These are phyloP conservation scores for Kalmusia sp. DNA, from an alignment of 2,329 filamentous ascomycete species.

Conservation along the genomic window DNA sequence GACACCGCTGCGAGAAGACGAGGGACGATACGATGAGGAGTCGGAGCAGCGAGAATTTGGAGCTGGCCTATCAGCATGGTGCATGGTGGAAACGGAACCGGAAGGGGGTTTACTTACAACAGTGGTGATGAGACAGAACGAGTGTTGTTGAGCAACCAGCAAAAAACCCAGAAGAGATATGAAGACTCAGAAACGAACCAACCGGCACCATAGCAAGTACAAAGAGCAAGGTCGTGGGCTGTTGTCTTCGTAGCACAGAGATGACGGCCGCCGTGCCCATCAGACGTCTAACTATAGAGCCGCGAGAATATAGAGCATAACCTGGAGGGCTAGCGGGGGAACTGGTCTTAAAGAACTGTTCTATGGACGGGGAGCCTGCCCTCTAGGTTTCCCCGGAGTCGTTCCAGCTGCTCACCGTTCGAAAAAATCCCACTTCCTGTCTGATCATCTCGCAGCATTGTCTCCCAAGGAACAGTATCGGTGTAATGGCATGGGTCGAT, in stretches of 20 bases:
- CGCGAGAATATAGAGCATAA: background rate
- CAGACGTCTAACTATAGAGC: background rate
- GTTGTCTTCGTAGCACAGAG: background rate
- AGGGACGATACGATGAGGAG: background rate
- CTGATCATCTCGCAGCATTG: background rate
- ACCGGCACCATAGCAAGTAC: background rate
- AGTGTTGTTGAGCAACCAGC: background rate
- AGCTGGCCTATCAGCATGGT: background rate
- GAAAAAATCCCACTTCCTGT: background rate
- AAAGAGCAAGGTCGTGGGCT: background rate
- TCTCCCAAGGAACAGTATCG: background rate
- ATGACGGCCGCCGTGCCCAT: background rate
- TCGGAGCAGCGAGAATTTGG: background rate
- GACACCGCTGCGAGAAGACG: background rate
- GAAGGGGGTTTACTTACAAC: background rate
- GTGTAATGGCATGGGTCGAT: no score
- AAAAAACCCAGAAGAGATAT: background rate
- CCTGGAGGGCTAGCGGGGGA: background rate
- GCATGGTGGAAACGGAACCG: background rate
- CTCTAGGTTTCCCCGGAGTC: background rate
- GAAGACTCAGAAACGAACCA: background rate
- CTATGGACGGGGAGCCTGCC: conserved; percentile 5
- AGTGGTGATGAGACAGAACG: background rate
- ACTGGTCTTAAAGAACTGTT: conserved; percentile 6
- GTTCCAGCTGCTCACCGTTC: conserved; percentile 1